Percentiles rank a stretch among this genome's conserved stretches.
Conservation (phyloP, 805 yeast species). For the Maudiozyma saulgeensis region DNA sequence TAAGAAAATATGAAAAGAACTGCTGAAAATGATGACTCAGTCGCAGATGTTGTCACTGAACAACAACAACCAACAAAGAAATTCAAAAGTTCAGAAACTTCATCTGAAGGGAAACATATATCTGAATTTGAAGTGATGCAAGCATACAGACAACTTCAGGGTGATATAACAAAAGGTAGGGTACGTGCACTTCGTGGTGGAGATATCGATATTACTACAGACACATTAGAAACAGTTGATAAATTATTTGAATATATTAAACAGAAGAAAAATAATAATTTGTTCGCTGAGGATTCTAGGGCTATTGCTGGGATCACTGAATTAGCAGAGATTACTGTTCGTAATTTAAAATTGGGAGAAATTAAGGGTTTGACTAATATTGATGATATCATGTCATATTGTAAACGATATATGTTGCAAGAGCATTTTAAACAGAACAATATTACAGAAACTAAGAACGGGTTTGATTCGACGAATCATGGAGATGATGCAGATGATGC, state of each 20-base stretch:
- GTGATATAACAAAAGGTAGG: constrained; percentile 30
- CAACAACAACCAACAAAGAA: no score
- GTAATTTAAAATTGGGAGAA: constrained; percentile 50
- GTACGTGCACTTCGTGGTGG: constrained; percentile 48
- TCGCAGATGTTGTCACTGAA: no score
- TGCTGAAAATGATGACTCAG: background rate
- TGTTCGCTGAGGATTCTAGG: constrained; percentile 54
- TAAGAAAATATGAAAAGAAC: background rate
- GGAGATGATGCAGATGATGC: constrained; percentile 13
- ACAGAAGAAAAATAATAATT: constrained; percentile 29
- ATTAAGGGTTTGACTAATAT: constrained; percentile 41
- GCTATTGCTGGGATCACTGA: constrained; percentile 51
- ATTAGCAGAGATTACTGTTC: constrained; percentile 54
- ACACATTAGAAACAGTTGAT: constrained; percentile 39
- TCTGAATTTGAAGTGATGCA: constrained; percentile 22
- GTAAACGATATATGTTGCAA: constrained; percentile 32
- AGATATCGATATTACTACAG: constrained; percentile 41
- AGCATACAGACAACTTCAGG: constrained; percentile 25
- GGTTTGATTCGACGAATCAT: constrained; percentile 6
- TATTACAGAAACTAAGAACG: constrained; percentile 8
- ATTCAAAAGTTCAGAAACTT: background rate
- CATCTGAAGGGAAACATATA: background rate
- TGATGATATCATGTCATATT: constrained; percentile 36
- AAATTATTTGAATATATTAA: constrained; percentile 36
- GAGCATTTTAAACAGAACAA: constrained; percentile 20